Percentiles rank a stretch among this genome's conserved stretches.
These are phyloP conservation scores for Phlegmacium glaucopus DNA, from an alignment of 768 basidiomycete genomes.

Conservation along the genomic window DNA sequence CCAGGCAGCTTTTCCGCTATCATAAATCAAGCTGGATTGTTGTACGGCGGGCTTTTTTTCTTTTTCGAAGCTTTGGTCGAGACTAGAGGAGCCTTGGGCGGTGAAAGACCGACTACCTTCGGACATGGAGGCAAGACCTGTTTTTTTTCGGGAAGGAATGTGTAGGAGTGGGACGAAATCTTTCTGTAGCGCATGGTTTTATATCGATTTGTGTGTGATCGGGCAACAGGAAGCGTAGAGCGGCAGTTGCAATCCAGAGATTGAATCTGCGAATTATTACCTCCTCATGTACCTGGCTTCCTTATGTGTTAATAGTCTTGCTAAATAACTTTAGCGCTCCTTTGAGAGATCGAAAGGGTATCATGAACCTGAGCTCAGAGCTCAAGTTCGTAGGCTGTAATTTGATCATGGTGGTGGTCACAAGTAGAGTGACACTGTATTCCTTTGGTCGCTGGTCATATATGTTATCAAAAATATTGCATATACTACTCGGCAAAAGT, in stretches of 20 bases:
- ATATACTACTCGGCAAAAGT: too few species aligned
- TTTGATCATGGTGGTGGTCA: too few species aligned
- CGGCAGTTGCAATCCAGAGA: slow-evolving; percentile 13
- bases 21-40: slow-evolving; percentile 1
- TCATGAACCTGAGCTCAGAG: too few species aligned
- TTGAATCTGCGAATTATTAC: slow-evolving; percentile 13
- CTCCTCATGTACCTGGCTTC: slow-evolving; percentile 9
- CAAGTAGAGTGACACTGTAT: too few species aligned
- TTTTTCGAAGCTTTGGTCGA: slow-evolving; percentile 9
- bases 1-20: slow-evolving; percentile 37
- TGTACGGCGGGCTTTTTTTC: slow-evolving; percentile 2
- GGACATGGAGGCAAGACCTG: slow-evolving; percentile 4
- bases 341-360: too few species aligned
- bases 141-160: not conserved
- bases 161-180: not conserved
- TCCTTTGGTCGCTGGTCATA: too few species aligned
- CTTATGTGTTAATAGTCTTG: too few species aligned
- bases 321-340: too few species aligned
- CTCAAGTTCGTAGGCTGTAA: too few species aligned
- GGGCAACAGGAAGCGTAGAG: slow-evolving; percentile 18
- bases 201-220: slow-evolving; percentile 5
- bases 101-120: slow-evolving; percentile 9
- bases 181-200: not conserved
- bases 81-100: slow-evolving; percentile 1
- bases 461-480: too few species aligned